phyloP scores from a whole-genome alignment of 768 basidiomycete species.

The Suillus brevipes region DNA sequence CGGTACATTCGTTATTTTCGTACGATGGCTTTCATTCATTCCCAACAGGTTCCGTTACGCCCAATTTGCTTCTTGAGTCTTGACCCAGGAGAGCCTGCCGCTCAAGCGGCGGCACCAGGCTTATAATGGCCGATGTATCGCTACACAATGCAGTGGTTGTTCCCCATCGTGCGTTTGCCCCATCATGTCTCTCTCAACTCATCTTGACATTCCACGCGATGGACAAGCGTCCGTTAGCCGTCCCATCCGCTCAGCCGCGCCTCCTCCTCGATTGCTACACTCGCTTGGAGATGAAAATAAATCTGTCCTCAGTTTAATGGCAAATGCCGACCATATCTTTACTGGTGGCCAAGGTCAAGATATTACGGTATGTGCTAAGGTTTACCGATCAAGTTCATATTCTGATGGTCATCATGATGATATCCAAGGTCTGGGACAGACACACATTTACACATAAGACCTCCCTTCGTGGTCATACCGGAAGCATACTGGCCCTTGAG shows the following conservation, averaged over 20 bases:
- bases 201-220: background rate
- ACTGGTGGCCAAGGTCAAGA: slow-evolving; percentile 78
- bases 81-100: background rate
- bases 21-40: background rate
- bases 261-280: slow-evolving; percentile 57
- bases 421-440: slow-evolving; percentile 81
- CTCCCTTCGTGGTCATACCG: slow-evolving; percentile 77
- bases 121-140: slow-evolving; percentile 2
- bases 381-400: background rate
- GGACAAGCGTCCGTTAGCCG: slow-evolving; percentile 59
- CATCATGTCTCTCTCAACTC: background rate
- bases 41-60: background rate
- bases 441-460: slow-evolving; percentile 64
- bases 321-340: slow-evolving; percentile 73
- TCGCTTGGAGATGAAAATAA: slow-evolving; percentile 67
- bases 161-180: slow-evolving; percentile 28
- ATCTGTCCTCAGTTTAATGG: slow-evolving; percentile 75
- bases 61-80: background rate
- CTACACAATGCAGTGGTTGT: slow-evolving; percentile 11
- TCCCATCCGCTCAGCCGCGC: slow-evolving; percentile 43
- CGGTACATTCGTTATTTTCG: background rate
- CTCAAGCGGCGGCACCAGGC: too few relatives aligned
- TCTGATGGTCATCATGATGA: background rate
- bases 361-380: slow-evolving; percentile 57
- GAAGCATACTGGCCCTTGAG: slow-evolving; percentile 79